Evolutionary conservation across 179 eudicot genomes (phyloP).

Genomic region (Drosera spatulata): DNA sequence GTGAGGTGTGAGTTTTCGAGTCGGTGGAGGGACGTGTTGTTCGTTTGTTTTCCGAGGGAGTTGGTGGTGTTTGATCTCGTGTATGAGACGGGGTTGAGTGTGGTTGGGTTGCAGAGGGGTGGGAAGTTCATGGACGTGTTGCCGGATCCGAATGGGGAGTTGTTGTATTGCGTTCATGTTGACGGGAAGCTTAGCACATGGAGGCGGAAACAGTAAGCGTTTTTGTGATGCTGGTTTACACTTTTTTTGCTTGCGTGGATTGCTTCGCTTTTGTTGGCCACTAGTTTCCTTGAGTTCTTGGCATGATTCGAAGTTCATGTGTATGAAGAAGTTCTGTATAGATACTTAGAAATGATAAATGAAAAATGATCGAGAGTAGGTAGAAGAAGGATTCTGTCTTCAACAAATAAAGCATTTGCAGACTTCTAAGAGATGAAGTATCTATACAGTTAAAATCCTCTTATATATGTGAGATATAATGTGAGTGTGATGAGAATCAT

Average conservation of each 20-base stretch:
- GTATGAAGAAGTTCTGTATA: too few relatives aligned
- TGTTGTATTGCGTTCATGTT: constrained; percentile 69
- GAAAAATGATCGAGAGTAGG: too few relatives aligned
- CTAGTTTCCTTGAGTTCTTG: not conserved
- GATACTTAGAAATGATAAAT: too few relatives aligned
- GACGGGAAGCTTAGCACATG: constrained; percentile 92
- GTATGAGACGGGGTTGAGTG: constrained; percentile 50
- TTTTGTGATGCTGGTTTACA: not conserved
- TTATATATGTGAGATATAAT: too few relatives aligned
- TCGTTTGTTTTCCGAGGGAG: constrained; percentile 83
- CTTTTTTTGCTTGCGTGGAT: not conserved
- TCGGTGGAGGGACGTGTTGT: constrained; percentile 76
- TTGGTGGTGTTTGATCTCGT: constrained; percentile 82
- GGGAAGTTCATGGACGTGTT: constrained; percentile 82
- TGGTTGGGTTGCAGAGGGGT: constrained; percentile 59
- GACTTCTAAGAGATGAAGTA: too few relatives aligned
- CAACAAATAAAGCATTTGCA: too few relatives aligned
- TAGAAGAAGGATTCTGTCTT: too few relatives aligned
- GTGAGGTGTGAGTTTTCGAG: constrained; percentile 71
- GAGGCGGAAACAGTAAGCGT: constrained; percentile 77
- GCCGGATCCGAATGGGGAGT: constrained; percentile 64
- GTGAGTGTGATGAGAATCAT: too few relatives aligned
- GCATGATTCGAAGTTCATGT: too few relatives aligned
- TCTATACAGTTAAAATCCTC: too few relatives aligned
- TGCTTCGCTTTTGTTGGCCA: not conserved